These are phyloP conservation scores for Phascolomyces articulosus DNA, from an alignment of 371 early-diverging fungal species.

Conservation along the genomic window DNA sequence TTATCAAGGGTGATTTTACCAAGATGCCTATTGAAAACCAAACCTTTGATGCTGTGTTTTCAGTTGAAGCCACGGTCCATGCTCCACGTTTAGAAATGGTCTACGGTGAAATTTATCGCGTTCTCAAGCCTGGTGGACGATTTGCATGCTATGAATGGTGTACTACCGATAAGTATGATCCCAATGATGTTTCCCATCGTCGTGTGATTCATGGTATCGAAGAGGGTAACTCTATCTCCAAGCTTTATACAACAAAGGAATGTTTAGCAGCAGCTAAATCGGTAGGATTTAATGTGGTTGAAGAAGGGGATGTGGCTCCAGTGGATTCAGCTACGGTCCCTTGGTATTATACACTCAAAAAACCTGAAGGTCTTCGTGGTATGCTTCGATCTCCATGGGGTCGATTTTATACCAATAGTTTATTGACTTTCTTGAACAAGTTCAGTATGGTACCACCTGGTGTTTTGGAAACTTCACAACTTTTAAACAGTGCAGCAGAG, in stretches of 20 bases:
- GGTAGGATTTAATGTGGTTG: constrained; percentile 74
- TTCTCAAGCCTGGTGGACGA: constrained; percentile 77
- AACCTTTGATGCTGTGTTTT: constrained; percentile 74
- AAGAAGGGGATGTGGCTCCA: constrained; percentile 63
- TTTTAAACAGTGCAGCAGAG: constrained; percentile 75
- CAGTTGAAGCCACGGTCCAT: constrained; percentile 82
- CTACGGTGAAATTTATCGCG: constrained; percentile 76
- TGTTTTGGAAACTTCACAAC: constrained; percentile 67
- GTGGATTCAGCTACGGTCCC: constrained; percentile 60
- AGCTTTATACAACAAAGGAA: constrained; percentile 66
- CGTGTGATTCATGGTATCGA: constrained; percentile 75
- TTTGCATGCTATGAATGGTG: constrained; percentile 83
- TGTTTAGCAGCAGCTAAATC: constrained; percentile 67
- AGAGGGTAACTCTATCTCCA: constrained; percentile 80
- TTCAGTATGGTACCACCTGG: constrained; percentile 73
- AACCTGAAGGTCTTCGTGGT: constrained; percentile 52
- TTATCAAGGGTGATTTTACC: constrained; percentile 76
- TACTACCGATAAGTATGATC: constrained; percentile 71
- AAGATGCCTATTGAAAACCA: constrained; percentile 71
- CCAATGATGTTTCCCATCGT: constrained; percentile 60
- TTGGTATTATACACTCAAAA: constrained; percentile 70
- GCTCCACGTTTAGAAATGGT: constrained; percentile 67
- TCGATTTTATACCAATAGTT: constrained; percentile 60
- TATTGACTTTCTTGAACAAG: constrained; percentile 63
- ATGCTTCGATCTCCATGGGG: constrained; percentile 54